A percentile compares a stretch with the other conserved stretches of the same genome.
Conservation (phyloP, 345 rosid species). For the Luvunga scandens region DNA sequence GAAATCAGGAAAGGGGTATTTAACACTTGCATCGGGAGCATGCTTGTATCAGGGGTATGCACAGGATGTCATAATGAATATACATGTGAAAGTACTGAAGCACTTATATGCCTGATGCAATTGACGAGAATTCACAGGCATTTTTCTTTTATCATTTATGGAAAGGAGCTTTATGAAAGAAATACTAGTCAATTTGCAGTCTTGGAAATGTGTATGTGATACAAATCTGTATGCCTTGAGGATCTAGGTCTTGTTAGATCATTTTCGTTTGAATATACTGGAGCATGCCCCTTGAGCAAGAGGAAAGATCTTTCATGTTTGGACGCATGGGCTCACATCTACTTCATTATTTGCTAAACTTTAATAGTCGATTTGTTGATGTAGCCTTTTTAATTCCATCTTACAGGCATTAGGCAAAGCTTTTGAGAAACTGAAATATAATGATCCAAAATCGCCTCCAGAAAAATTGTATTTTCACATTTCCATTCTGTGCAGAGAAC, state of each 20-base stretch:
- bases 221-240: not conserved
- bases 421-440: not conserved
- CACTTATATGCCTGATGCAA: not conserved
- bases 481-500: not conserved
- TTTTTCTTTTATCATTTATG: not conserved
- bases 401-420: not conserved
- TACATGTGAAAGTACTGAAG: not conserved
- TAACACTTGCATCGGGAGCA: not conserved
- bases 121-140: not conserved
- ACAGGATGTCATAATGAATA: not conserved
- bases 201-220: not conserved
- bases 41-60: not conserved
- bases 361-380: too few relatives aligned
- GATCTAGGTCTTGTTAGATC: not conserved
- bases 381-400: not conserved
- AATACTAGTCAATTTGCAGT: not conserved
- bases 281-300: not conserved
- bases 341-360: too few relatives aligned
- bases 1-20: constrained; percentile 12
- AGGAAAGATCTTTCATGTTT: too few relatives aligned
- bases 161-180: not conserved
- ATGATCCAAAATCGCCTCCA: not conserved
- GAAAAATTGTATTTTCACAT: not conserved
- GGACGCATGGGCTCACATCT: too few relatives aligned
- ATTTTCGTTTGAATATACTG: not conserved